Base-by-base conservation (phyloP, 2,329 filamentous ascomycete species). In the Phyllosticta capitalensis region DNA sequence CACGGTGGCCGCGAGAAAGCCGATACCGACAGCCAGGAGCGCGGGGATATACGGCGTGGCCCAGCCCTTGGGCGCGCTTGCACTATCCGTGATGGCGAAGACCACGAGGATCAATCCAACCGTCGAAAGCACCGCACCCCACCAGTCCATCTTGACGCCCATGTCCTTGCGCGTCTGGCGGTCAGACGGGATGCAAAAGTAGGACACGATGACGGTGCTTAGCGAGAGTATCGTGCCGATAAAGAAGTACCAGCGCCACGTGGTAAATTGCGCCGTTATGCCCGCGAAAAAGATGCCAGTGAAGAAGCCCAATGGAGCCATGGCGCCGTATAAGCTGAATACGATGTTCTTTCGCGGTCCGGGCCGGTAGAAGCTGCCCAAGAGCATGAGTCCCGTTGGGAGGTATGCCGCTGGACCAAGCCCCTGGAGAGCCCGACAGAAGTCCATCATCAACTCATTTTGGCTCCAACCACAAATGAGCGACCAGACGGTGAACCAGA, bases 221-320 rank as follows among this genome's bases (percentile, higher is more conserved):
- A 73, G 74, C 1, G 76, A 69, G 0, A 85, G 68, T 21, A 83
- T 77, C 0, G 80, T 76, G 0, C 85, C 85, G 56, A 88, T 79
- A 74, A 80, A 89, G 68, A 88, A 89, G 68, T 85, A 89, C 82
- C 83, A 87, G 3, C 79, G 70, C 84, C 85, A 89, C 0, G 69
- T 73, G 0, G 82, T 71, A 60, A 79, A 81, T 61, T 81, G 71
- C 2, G 74, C 81, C 2, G 81, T 75, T 0, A 88, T 58, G 1
- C 85, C 86, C 0, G 84, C 84, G 56, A 87, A 77, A 66, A 88
- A 82, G 61, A 88, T 85, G 5, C 86, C 86, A 22, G 76, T 63
- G 62, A 81, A 84, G 70, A 85, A 84, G 0, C 82, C 82, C 5
- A 82, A 61, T 3, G 78, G 76, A 0, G 79, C 80, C 63, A 77